Percentiles rank a stretch among this genome's conserved stretches.
These are phyloP conservation scores for Melanogaster broomeanus DNA, from an alignment of 768 basidiomycete species.

Conservation along the genomic window DNA sequence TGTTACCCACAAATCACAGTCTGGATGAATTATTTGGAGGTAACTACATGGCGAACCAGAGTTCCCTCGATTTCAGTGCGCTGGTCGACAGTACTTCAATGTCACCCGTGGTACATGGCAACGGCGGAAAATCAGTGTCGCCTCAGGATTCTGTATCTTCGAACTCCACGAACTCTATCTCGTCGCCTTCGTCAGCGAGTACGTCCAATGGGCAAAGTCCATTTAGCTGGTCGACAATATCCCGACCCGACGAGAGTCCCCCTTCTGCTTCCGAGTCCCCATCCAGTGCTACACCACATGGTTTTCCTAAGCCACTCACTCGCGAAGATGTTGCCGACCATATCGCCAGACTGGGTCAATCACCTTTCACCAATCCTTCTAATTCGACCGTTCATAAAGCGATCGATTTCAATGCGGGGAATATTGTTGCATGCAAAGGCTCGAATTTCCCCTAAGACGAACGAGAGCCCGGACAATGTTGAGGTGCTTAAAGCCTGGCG, in stretches of 20 bases:
- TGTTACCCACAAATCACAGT: conserved; percentile 23
- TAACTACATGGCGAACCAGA: conserved; percentile 33
- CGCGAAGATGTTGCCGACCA: conserved; percentile 51
- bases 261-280: conserved; percentile 41
- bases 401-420: conserved; percentile 43
- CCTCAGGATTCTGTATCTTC: conserved; percentile 20
- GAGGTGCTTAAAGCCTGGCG: conserved; percentile 82
- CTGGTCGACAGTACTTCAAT: conserved; percentile 32
- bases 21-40: conserved; percentile 52
- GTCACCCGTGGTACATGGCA: conserved; percentile 51
- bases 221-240: conserved; percentile 26
- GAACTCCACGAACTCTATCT: conserved; percentile 20
- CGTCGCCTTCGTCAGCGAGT: conserved; percentile 24
- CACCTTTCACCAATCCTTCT: conserved; percentile 47
- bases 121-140: conserved; percentile 17
- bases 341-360: conserved; percentile 58
- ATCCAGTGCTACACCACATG: conserved; percentile 30
- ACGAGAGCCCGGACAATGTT: conserved; percentile 70
- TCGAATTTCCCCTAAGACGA: conserved; percentile 68
- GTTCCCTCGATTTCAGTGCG: conserved; percentile 34
- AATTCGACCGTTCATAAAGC: conserved; percentile 40
- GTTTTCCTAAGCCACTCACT: conserved; percentile 26
- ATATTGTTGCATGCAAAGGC: conserved; percentile 66
- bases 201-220: conserved; percentile 25
- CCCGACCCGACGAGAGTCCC: conserved; percentile 30